phyloP scores from a whole-genome alignment of 2,329 filamentous ascomycete genomes.

The Ceratocystis harringtonii region DNA sequence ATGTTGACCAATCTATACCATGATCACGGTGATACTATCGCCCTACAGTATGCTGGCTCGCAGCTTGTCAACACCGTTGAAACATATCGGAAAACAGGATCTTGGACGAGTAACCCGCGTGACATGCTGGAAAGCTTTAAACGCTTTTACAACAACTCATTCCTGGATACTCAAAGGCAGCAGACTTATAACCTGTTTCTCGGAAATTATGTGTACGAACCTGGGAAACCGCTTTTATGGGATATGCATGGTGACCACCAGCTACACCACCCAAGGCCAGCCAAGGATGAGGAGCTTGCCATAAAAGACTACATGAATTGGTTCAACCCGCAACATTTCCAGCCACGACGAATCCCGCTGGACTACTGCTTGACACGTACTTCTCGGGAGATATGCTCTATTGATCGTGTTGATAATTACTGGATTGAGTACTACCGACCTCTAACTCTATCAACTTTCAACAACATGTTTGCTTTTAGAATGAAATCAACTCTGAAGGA shows the following conservation, averaged over 20 bases:
- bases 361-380: background rate
- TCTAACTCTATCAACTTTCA: slow-evolving; percentile 69
- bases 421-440: slow-evolving; percentile 97
- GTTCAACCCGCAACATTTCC: slow-evolving; percentile 63
- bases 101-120: slow-evolving; percentile 92
- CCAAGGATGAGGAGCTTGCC: slow-evolving; percentile 48
- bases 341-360: slow-evolving; percentile 43
- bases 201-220: slow-evolving; percentile 80
- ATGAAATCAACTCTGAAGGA: slow-evolving; percentile 83
- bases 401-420: slow-evolving; percentile 71
- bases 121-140: slow-evolving; percentile 99
- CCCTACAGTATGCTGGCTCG: slow-evolving; percentile 91
- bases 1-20: slow-evolving; percentile 98
- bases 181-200: slow-evolving; percentile 97
- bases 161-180: slow-evolving; percentile 91
- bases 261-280: slow-evolving; percentile 76
- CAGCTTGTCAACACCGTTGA: slow-evolving; percentile 99
- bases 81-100: slow-evolving; percentile 96
- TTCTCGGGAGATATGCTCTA: slow-evolving; percentile 23
- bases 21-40: slow-evolving; percentile 93
- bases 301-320: slow-evolving; percentile 68
- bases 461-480: slow-evolving; percentile 83
- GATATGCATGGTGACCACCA: slow-evolving; percentile 92
- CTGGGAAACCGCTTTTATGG: slow-evolving; percentile 91
- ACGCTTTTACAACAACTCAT: slow-evolving; percentile 96